Percentiles rank a stretch among this genome's conserved stretches.
phyloP scores from a whole-genome alignment of 2,329 filamentous ascomycete species.

The Fusarium longipes region DNA sequence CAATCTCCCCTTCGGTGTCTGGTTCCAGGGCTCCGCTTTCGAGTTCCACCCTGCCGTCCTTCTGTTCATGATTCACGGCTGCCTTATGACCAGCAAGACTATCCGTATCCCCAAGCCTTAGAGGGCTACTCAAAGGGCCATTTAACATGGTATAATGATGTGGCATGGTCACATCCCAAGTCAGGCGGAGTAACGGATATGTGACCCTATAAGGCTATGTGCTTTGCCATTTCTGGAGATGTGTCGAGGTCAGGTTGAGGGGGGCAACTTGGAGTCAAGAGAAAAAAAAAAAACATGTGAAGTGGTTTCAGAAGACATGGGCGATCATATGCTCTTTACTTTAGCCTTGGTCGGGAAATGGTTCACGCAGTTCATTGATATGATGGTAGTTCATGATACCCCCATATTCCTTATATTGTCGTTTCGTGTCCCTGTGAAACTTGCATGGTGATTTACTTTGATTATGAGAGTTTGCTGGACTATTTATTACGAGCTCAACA shows the following conservation, averaged over 20 bases:
- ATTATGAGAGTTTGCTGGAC: background rate
- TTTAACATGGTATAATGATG: slow-evolving; percentile 29
- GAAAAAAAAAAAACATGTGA: slow-evolving; percentile 5
- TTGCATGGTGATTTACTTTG: background rate
- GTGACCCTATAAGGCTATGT: slow-evolving; percentile 1
- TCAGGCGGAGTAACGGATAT: slow-evolving; percentile 3
- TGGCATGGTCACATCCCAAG: slow-evolving; percentile 4
- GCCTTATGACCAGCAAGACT: slow-evolving; percentile 94
- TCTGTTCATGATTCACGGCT: slow-evolving; percentile 89
- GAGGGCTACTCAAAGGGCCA: slow-evolving; percentile 27
- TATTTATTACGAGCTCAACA: background rate
- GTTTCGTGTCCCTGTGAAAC: background rate
- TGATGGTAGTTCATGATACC: slow-evolving; percentile 46
- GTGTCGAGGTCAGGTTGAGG: background rate
- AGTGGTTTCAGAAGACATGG: slow-evolving; percentile 8
- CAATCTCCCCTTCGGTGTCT: slow-evolving; percentile 79
- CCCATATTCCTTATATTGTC: slow-evolving; percentile 31
- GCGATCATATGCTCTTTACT: slow-evolving; percentile 15
- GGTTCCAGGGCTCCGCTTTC: slow-evolving; percentile 72
- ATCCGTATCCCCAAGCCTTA: slow-evolving; percentile 93
- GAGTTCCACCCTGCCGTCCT: slow-evolving; percentile 87
- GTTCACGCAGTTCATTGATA: slow-evolving; percentile 44
- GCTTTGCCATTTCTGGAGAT: slow-evolving; percentile 1
- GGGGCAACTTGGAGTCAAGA: slow-evolving; percentile 3
- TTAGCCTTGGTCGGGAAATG: slow-evolving; percentile 39